Conservation (phyloP, 2,329 filamentous ascomycete genomes). For the Exophiala mesophila region DNA sequence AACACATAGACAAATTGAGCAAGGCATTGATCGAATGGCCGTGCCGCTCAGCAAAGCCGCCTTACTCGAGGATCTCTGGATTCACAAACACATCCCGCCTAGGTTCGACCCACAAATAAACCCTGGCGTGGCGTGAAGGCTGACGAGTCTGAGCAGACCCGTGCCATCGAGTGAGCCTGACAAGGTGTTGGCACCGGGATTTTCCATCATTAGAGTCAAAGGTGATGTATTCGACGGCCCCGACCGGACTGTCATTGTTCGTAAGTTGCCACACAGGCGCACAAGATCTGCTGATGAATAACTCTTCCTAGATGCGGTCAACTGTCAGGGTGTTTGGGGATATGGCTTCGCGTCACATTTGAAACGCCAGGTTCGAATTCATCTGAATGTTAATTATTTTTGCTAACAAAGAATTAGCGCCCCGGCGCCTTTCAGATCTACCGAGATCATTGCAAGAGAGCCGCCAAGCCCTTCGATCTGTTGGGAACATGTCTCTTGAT, state of each 20-base stretch:
- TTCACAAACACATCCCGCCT: neutral
- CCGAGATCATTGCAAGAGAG: slow-evolving; percentile 41
- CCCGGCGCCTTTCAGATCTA: slow-evolving; percentile 49
- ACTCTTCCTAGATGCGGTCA: slow-evolving; percentile 49
- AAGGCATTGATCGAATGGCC: slow-evolving; percentile 14
- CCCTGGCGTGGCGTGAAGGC: no score
- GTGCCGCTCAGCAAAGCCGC: neutral
- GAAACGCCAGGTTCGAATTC: slow-evolving; percentile 34
- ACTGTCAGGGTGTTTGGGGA: slow-evolving; percentile 54
- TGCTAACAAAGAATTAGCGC: no score
- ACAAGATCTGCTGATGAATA: neutral
- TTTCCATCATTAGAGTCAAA: slow-evolving; percentile 7
- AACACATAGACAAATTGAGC: slow-evolving; percentile 12
- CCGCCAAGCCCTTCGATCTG: slow-evolving; percentile 16
- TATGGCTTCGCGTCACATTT: slow-evolving; percentile 54
- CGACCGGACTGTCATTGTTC: slow-evolving; percentile 47
- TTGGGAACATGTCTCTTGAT: slow-evolving; percentile 51
- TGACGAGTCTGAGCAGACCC: neutral
- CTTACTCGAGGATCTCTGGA: slow-evolving; percentile 9
- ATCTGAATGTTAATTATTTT: no score
- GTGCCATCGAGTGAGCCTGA: neutral
- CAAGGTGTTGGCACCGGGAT: slow-evolving; percentile 1
- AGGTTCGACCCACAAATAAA: no score
- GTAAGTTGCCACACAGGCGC: slow-evolving; percentile 26
- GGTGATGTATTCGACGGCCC: slow-evolving; percentile 51